Percentiles rank a stretch among this genome's conserved stretches.
phyloP scores from a whole-genome alignment of 768 basidiomycete genomes.

The Tylopilus intermedius region DNA sequence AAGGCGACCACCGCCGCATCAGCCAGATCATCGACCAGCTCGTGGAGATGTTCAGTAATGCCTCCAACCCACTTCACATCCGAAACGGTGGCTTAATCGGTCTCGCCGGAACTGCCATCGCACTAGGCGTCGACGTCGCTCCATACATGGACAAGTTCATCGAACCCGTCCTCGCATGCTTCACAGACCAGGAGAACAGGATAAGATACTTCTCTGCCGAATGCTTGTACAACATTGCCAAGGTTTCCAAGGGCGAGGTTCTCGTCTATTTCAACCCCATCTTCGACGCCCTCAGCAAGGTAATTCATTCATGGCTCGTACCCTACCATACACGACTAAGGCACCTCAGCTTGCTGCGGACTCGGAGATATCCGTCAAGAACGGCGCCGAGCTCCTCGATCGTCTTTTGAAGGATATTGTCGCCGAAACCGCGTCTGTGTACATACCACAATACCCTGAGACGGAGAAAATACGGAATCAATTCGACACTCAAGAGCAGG shows the following conservation, averaged over 20 bases:
- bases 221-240: conserved; percentile 96
- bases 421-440: conserved; percentile 91
- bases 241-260: conserved; percentile 95
- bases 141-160: conserved; percentile 94
- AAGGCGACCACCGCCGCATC: conserved; percentile 78
- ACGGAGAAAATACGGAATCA: conserved; percentile 58
- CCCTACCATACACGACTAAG: conserved; percentile 10
- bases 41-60: conserved; percentile 87
- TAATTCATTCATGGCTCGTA: conserved; percentile 31
- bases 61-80: conserved; percentile 78
- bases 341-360: conserved; percentile 82
- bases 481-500: conserved; percentile 39
- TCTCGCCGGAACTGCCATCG: conserved; percentile 94
- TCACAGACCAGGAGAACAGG: conserved; percentile 89
- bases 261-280: conserved; percentile 97
- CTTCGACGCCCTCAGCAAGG: conserved; percentile 96
- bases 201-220: conserved; percentile 98
- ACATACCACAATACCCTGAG: conserved; percentile 84
- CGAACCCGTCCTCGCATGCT: conserved; percentile 82
- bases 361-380: conserved; percentile 93
- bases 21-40: conserved; percentile 88
- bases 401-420: conserved; percentile 97
- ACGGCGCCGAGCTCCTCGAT: conserved; percentile 94
- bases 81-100: conserved; percentile 95
- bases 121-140: conserved; percentile 86